phyloP scores from a whole-genome alignment of 345 rosid species.

The Boechera stricta region DNA sequence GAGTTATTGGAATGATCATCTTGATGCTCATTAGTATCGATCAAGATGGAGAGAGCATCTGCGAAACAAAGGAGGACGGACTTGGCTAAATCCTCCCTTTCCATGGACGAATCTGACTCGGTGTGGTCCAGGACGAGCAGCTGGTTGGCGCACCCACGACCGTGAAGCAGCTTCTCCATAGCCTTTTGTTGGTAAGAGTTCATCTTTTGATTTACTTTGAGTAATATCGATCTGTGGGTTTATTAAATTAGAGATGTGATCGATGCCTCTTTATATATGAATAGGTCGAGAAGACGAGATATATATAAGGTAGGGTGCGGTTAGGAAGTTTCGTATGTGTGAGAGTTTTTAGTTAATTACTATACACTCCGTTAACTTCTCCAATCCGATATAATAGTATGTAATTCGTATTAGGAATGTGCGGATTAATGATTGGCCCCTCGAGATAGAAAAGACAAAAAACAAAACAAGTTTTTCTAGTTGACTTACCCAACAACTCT shows the following conservation, averaged over 20 bases:
- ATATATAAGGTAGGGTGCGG: background rate
- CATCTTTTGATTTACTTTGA: conserved; percentile 18
- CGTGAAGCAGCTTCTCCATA: conserved; percentile 43
- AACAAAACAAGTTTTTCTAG: conserved; percentile 22
- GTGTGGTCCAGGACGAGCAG: conserved; percentile 39
- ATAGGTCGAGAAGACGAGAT: conserved; percentile 8
- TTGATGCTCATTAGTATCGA: conserved; percentile 29
- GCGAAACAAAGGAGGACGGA: conserved; percentile 45
- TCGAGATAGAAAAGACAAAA: conserved; percentile 14
- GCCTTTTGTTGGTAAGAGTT: conserved; percentile 40
- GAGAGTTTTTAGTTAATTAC: conserved; percentile 5
- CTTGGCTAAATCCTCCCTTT: conserved; percentile 39
- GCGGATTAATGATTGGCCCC: conserved; percentile 30
- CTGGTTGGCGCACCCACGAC: conserved; percentile 40
- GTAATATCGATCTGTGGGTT: conserved; percentile 7
- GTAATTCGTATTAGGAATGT: conserved; percentile 18
- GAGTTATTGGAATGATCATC: conserved; percentile 37
- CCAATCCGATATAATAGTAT: background rate
- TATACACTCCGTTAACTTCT: conserved; percentile 14
- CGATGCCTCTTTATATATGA: background rate
- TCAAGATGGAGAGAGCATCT: conserved; percentile 44
- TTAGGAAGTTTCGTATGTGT: conserved; percentile 38
- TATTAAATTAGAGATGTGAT: conserved; percentile 8
- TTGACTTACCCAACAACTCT: conserved; percentile 39
- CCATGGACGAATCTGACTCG: conserved; percentile 28